These are phyloP conservation scores for Streptanthus diversifolius DNA, from an alignment of 345 rosid species.

Conservation along the genomic window DNA sequence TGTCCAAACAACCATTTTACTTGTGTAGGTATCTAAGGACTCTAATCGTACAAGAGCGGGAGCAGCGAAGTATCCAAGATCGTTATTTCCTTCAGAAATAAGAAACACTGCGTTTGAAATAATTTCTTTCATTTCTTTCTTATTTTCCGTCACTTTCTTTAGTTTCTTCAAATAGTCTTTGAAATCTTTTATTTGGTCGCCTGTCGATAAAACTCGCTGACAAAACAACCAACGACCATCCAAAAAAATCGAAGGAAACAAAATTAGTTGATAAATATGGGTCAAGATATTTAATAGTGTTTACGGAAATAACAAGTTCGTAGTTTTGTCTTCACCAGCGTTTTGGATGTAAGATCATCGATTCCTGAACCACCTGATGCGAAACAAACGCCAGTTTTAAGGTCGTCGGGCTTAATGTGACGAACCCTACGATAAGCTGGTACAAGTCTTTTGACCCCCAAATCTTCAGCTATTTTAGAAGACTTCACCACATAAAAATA, in stretches of 20 bases:
- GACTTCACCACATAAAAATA: neutral
- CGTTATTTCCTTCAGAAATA: constrained; percentile 49
- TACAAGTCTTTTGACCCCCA: constrained; percentile 50
- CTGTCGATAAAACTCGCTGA: constrained; percentile 45
- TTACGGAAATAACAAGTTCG: neutral
- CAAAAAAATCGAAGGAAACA: no score
- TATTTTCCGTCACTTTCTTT: constrained; percentile 31
- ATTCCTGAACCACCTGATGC: constrained; percentile 74
- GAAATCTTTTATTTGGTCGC: constrained; percentile 47
- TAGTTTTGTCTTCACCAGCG: constrained; percentile 3
- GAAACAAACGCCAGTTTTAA: constrained; percentile 61
- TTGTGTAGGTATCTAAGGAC: constrained; percentile 44
- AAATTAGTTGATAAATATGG: neutral
- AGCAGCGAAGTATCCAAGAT: constrained; percentile 45
- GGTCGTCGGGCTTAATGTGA: constrained; percentile 34
- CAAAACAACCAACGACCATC: neutral
- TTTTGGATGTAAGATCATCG: constrained; percentile 55
- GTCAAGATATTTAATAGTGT: neutral
- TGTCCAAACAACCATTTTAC: constrained; percentile 37
- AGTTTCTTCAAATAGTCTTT: constrained; percentile 42
- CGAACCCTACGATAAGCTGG: constrained; percentile 55
- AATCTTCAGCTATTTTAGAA: constrained; percentile 44
- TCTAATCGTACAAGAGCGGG: constrained; percentile 25
- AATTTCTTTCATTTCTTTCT: constrained; percentile 37
- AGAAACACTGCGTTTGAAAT: constrained; percentile 41